Conservation (phyloP, 2,329 filamentous ascomycete species). For the Pyricularia grisea region DNA sequence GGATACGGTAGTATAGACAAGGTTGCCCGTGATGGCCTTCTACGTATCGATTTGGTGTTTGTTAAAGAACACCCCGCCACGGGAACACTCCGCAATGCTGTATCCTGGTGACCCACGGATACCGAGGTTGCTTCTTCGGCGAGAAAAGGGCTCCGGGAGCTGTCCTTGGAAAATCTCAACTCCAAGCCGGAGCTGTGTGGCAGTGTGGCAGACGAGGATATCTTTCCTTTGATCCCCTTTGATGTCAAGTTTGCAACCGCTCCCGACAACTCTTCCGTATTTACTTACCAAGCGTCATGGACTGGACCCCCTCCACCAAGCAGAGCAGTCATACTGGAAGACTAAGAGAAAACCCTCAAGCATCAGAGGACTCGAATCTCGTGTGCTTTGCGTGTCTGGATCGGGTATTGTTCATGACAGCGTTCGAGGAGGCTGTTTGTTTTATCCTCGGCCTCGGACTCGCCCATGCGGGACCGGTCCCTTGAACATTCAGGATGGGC, state of each 20-base stretch:
- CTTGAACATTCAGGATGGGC: constrained; percentile 7
- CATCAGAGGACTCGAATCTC: constrained; percentile 5
- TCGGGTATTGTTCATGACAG: constrained; percentile 5
- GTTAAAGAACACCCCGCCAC: background rate
- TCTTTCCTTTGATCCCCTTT: background rate
- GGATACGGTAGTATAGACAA: background rate
- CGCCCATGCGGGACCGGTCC: constrained; percentile 13
- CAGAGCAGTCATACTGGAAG: constrained; percentile 16
- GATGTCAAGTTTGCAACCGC: background rate
- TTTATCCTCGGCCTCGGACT: constrained; percentile 9
- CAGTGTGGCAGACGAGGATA: background rate
- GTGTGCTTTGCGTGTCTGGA: background rate
- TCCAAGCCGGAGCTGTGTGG: background rate
- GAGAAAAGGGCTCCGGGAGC: background rate
- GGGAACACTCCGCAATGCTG: background rate
- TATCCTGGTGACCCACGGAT: background rate
- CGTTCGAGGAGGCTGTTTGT: constrained; percentile 6
- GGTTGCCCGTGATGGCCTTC: background rate
- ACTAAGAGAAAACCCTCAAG: constrained; percentile 8
- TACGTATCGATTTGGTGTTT: background rate
- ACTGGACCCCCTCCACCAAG: constrained; percentile 4
- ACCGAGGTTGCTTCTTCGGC: background rate
- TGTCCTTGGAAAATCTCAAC: background rate
- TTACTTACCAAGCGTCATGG: background rate
- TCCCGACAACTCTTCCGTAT: background rate